Conservation (phyloP, 139 green algal species). For the Chlorella sp. region DNA sequence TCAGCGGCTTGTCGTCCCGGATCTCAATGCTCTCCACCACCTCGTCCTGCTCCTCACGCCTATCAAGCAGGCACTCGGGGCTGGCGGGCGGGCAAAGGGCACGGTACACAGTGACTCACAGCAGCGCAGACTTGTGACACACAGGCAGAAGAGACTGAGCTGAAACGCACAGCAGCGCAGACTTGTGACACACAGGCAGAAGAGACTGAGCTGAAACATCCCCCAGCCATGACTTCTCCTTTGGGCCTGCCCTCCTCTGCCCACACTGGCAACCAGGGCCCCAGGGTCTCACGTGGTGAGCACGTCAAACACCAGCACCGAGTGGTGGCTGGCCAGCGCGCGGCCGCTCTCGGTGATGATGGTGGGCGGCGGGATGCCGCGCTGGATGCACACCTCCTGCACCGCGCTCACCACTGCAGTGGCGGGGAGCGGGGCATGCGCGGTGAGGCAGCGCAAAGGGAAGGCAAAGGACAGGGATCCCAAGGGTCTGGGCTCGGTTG, state of each 20-base stretch:
- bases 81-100: constrained; percentile 12
- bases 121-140: not conserved
- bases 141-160: not conserved
- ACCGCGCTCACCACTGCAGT: constrained; percentile 32
- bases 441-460: not conserved
- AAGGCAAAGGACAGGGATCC: not conserved
- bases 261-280: not conserved
- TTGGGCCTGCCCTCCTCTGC: not conserved
- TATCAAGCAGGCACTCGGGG: constrained; percentile 35
- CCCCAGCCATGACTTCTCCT: not conserved
- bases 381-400: constrained; percentile 68
- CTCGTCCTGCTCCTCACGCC: constrained; percentile 44
- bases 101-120: too few species aligned
- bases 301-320: constrained; percentile 77
- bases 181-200: not conserved
- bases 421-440: not conserved
- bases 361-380: constrained; percentile 50
- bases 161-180: not conserved
- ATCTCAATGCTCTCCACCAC: constrained; percentile 43
- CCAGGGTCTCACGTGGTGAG: constrained; percentile 46
- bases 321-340: constrained; percentile 68
- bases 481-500: too few species aligned
- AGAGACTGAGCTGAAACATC: not conserved
- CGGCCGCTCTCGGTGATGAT: constrained; percentile 70
- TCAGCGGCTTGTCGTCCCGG: constrained; percentile 36